phyloP scores from a whole-genome alignment of 2,329 filamentous ascomycete species.

The Colletotrichum musae region DNA sequence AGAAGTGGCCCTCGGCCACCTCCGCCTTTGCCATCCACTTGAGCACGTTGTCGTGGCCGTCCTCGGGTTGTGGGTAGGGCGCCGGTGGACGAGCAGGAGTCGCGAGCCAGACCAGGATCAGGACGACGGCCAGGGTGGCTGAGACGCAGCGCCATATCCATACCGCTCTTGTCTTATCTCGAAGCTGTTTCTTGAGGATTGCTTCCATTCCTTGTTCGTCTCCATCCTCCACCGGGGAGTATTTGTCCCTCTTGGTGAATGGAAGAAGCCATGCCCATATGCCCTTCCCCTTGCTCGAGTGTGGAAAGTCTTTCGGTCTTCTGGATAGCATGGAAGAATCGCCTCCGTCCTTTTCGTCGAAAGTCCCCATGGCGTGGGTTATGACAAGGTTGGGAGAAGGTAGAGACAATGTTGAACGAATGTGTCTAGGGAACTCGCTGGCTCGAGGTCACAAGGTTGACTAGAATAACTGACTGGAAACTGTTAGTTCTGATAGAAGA shows the following conservation, averaged over 20 bases:
- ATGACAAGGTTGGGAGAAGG: too few species aligned
- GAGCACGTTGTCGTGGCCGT: conserved; percentile 21
- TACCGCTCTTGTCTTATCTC: neutral
- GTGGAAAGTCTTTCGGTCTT: neutral
- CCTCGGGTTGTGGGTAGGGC: conserved; percentile 18
- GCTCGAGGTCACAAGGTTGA: too few species aligned
- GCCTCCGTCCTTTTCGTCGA: neutral
- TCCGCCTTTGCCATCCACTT: conserved; percentile 31
- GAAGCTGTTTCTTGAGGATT: neutral
- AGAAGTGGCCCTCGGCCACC: conserved; percentile 4
- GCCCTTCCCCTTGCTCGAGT: neutral
- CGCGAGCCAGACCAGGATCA: neutral
- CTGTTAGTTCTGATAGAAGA: too few species aligned
- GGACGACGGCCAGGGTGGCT: neutral
- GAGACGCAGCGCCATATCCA: conserved; percentile 13
- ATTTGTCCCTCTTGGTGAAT: neutral
- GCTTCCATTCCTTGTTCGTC: neutral
- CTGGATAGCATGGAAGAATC: neutral
- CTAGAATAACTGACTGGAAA: too few species aligned
- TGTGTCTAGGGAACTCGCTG: too few species aligned
- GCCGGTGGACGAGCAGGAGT: accelerated
- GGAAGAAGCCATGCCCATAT: neutral
- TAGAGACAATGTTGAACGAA: too few species aligned
- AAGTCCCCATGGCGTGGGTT: neutral
- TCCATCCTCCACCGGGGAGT: neutral